Percentiles rank a stretch among this genome's conserved stretches.
Conservation (phyloP, 2,329 filamentous ascomycete species). For the Pseudogymnoascus sp. region DNA sequence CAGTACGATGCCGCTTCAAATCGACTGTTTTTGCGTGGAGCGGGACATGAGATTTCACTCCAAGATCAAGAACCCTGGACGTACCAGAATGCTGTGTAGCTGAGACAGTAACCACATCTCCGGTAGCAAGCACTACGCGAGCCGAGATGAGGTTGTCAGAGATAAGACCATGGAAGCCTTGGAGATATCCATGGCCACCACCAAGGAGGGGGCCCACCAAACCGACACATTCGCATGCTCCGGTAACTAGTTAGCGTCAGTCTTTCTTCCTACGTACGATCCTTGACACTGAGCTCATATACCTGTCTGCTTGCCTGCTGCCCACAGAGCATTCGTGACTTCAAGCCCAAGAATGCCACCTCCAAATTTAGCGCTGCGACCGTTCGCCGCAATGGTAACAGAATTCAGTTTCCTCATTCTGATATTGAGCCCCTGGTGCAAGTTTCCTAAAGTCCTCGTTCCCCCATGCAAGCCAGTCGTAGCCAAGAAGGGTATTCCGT, state of each 20-base stretch:
- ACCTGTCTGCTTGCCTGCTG: constrained; percentile 19
- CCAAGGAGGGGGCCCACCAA: background rate
- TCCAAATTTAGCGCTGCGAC: constrained; percentile 21
- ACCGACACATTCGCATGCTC: constrained; percentile 31
- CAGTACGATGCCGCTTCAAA: constrained; percentile 15
- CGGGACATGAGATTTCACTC: background rate
- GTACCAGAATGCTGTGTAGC: background rate
- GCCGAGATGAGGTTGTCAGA: constrained; percentile 33
- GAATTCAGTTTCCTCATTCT: constrained; percentile 15
- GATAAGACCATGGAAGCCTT: constrained; percentile 42
- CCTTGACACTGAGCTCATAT: background rate
- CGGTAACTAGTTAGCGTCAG: background rate
- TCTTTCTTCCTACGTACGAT: background rate
- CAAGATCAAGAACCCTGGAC: background rate
- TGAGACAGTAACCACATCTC: constrained; percentile 38
- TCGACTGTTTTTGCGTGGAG: background rate
- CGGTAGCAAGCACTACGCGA: constrained; percentile 36
- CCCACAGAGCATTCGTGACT: constrained; percentile 18
- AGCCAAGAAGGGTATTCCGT: constrained; percentile 41
- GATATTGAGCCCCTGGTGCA: constrained; percentile 6
- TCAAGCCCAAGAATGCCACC: constrained; percentile 22
- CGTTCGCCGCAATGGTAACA: constrained; percentile 19
- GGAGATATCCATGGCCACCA: constrained; percentile 42
- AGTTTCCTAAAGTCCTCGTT: background rate
- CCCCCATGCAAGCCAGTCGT: constrained; percentile 45